A percentile compares a stretch with the other conserved stretches of the same genome.
Conservation (phyloP, 768 basidiomycete species). For the Mrakia gelida region DNA sequence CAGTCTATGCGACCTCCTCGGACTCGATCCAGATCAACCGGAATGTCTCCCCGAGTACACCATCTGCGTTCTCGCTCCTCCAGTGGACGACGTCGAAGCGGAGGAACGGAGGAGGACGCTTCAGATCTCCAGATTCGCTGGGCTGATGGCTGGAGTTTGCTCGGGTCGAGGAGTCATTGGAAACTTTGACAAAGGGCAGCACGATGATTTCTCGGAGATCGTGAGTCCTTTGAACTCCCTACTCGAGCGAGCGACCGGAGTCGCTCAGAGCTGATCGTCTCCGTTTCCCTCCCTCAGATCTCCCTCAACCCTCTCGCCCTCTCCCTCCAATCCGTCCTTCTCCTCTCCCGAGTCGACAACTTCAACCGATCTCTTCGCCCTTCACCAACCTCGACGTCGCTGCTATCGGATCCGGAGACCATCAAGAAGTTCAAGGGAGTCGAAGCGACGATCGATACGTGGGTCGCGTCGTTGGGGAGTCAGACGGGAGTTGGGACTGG, state of each 20-base stretch:
- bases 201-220: neutral
- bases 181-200: neutral
- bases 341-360: slow-evolving; percentile 15
- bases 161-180: slow-evolving; percentile 10
- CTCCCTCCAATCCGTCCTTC: slow-evolving; percentile 13
- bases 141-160: neutral
- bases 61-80: slow-evolving; percentile 16
- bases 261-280: neutral
- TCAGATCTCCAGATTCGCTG: slow-evolving; percentile 10
- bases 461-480: slow-evolving; percentile 20
- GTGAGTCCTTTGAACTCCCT: neutral
- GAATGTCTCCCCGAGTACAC: slow-evolving; percentile 21
- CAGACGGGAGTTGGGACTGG: neutral
- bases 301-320: slow-evolving; percentile 3
- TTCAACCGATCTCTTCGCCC: slow-evolving; percentile 31
- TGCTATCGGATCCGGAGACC: neutral
- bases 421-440: slow-evolving; percentile 19
- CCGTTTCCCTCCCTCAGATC: neutral
- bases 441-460: slow-evolving; percentile 21
- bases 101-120: slow-evolving; percentile 28
- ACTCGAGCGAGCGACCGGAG: neutral
- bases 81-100: neutral
- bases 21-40: slow-evolving; percentile 13
- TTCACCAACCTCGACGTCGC: neutral
- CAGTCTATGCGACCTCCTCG: slow-evolving; percentile 24